phyloP scores from a whole-genome alignment of 2,329 filamentous ascomycete genomes.

The Arachnopeziza araneosa region DNA sequence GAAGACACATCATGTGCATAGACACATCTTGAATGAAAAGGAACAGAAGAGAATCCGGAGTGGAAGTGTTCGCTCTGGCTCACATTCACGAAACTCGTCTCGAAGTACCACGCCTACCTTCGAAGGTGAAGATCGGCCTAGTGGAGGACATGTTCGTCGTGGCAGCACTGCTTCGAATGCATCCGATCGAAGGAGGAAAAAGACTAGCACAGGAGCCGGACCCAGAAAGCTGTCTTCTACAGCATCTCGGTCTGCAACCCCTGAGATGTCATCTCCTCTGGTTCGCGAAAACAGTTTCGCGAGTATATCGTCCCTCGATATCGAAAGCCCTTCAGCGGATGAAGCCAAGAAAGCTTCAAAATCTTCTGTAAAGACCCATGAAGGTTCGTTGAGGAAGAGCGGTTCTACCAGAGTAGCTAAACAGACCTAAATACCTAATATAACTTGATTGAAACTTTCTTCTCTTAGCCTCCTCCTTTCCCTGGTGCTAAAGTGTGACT shows the following conservation, averaged over 20 bases:
- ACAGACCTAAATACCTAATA: constrained; percentile 8
- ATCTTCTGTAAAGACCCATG: constrained; percentile 13
- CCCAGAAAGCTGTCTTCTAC: constrained; percentile 23
- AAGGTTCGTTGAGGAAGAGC: constrained; percentile 12
- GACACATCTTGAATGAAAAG: constrained; percentile 22
- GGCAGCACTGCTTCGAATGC: constrained; percentile 26
- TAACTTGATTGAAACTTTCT: neutral
- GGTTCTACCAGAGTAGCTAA: constrained; percentile 13
- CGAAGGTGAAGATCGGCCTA: constrained; percentile 25
- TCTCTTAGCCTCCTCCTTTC: no score
- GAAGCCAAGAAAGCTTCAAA: constrained; percentile 18
- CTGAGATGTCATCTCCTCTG: constrained; percentile 27
- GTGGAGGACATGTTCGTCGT: constrained; percentile 21
- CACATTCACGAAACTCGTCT: constrained; percentile 32
- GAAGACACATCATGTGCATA: constrained; percentile 24
- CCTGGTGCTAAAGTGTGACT: no score
- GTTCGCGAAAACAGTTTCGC: constrained; percentile 27
- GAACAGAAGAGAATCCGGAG: constrained; percentile 27
- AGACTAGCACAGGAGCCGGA: constrained; percentile 14
- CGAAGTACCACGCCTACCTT: constrained; percentile 30
- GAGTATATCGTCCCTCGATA: constrained; percentile 27
- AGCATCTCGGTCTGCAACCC: constrained; percentile 26
- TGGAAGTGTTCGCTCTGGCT: constrained; percentile 26
- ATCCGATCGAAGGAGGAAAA: constrained; percentile 28
- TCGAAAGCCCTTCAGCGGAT: constrained; percentile 14